Conservation (phyloP, 768 basidiomycete species). For the Russula olivacea region DNA sequence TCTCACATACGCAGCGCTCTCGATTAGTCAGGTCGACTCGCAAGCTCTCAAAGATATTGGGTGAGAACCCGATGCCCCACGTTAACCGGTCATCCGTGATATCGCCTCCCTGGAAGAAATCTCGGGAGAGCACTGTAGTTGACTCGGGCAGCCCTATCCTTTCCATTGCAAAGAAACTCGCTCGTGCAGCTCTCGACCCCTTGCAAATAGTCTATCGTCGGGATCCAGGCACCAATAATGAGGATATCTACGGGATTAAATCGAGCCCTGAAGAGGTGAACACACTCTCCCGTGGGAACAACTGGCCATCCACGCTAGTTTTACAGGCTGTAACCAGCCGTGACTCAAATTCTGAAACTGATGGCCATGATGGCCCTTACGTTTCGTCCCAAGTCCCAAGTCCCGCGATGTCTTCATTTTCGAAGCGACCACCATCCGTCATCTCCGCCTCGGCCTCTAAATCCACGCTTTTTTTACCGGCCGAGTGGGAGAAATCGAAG, state of each 20-base stretch:
- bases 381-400: neutral
- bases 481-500: constrained; percentile 11
- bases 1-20: constrained; percentile 17
- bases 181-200: constrained; percentile 4
- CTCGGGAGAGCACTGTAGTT: neutral
- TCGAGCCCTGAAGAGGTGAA: neutral
- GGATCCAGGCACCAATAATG: neutral
- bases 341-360: neutral
- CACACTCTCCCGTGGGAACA: no score
- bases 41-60: constrained; percentile 24
- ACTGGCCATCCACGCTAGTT: neutral
- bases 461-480: neutral
- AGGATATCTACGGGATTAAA: neutral
- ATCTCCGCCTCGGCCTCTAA: constrained; percentile 7
- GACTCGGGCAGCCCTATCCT: neutral
- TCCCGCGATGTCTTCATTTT: neutral
- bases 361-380: neutral
- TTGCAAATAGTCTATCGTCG: constrained; percentile 1
- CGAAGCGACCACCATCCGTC: constrained; percentile 9
- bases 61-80: constrained; percentile 17
- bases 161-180: constrained; percentile 6
- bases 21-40: constrained; percentile 19
- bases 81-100: constrained; percentile 5
- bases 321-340: neutral
- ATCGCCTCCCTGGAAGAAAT: neutral